Percentiles rank a stretch among this genome's conserved stretches.
Evolutionary conservation across 2,329 filamentous ascomycete genomes (phyloP).

Genomic region (Aspergillus amoenus): DNA sequence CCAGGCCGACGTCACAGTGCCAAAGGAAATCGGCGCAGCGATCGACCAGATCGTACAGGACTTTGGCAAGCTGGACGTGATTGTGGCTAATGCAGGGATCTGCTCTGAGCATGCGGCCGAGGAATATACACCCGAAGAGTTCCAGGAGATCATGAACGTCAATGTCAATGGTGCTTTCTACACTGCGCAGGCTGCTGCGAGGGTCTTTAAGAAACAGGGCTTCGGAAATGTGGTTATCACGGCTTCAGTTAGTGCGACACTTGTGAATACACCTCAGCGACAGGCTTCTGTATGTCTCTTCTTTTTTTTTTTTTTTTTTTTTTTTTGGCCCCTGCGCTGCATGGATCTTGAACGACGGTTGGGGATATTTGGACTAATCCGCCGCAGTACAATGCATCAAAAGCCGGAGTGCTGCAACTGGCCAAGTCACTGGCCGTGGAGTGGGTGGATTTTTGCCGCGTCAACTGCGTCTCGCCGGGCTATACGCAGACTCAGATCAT

Average conservation of each 20-base stretch:
- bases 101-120: slow-evolving; percentile 27
- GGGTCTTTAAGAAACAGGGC: slow-evolving; percentile 35
- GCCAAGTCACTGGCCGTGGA: no score
- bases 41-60: slow-evolving; percentile 35
- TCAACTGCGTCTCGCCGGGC: no score
- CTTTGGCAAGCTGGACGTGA: slow-evolving; percentile 46
- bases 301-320: no score
- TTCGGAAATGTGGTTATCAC: slow-evolving; percentile 39
- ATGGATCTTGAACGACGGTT: no score
- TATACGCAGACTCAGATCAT: no score
- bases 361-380: no score
- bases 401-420: no score
- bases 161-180: slow-evolving; percentile 41
- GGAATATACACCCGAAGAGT: slow-evolving; percentile 39
- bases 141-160: slow-evolving; percentile 38
- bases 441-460: no score
- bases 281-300: slow-evolving; percentile 27
- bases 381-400: no score
- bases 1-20: slow-evolving; percentile 29
- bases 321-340: no score
- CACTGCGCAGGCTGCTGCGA: slow-evolving; percentile 37
- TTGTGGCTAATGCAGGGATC: slow-evolving; percentile 47
- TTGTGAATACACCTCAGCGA: slow-evolving; percentile 40
- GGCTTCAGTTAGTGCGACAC: slow-evolving; percentile 33
- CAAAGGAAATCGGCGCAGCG: slow-evolving; percentile 27